A percentile compares a stretch with the other conserved stretches of the same genome.
Evolutionary conservation across 2,329 filamentous ascomycete genomes (phyloP).

Genomic region (Talaromyces sp.): DNA sequence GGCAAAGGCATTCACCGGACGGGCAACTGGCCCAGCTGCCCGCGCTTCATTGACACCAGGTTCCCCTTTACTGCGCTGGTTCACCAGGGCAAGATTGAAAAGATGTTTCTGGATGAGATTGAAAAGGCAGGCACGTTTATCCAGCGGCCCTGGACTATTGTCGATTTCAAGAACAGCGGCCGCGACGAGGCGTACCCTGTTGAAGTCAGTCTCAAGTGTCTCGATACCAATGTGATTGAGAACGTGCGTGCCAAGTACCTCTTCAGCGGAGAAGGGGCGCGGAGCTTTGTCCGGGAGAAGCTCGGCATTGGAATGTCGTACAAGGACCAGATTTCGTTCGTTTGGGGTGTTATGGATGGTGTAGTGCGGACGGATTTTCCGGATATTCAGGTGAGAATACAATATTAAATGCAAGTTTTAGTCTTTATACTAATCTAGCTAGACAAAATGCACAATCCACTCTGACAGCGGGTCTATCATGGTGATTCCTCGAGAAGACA

Average conservation of each 20-base stretch:
- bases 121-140: conserved; percentile 53
- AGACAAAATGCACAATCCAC: conserved; percentile 65
- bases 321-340: conserved; percentile 59
- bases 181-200: conserved; percentile 69
- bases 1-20: conserved; percentile 55
- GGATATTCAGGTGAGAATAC: conserved; percentile 48
- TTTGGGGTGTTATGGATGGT: conserved; percentile 64
- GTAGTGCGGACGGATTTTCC: conserved; percentile 60
- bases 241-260: conserved; percentile 59
- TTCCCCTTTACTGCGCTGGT: conserved; percentile 60
- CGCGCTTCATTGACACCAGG: conserved; percentile 66
- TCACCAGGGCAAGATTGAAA: conserved; percentile 59
- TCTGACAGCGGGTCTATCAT: conserved; percentile 60
- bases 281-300: conserved; percentile 56
- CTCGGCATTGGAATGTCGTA: conserved; percentile 62
- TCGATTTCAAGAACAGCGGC: conserved; percentile 56
- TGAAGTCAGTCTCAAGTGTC: conserved; percentile 68
- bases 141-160: conserved; percentile 58
- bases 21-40: conserved; percentile 78
- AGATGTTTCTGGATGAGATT: conserved; percentile 57
- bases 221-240: conserved; percentile 66
- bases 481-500: conserved; percentile 51
- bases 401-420: not conserved
- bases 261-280: conserved; percentile 59
- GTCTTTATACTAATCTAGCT: not conserved